Percentiles rank a stretch among this genome's conserved stretches.
phyloP scores from a whole-genome alignment of 176 grass and related monocot genomes.

The Microstegium vimineum region DNA sequence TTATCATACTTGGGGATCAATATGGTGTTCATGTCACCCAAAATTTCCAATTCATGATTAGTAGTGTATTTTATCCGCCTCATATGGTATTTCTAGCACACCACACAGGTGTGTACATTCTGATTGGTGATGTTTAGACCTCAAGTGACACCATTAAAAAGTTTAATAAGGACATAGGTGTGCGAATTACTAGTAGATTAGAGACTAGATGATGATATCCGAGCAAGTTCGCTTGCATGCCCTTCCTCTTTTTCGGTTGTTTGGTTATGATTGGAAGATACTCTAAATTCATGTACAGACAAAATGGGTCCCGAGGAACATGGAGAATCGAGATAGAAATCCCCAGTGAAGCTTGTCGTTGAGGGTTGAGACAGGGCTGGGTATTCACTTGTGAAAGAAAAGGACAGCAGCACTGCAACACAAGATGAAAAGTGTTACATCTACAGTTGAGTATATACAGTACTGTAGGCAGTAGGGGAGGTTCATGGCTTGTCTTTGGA shows the following conservation, averaged over 20 bases:
- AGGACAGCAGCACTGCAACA: conserved; percentile 5
- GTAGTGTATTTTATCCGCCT: neutral
- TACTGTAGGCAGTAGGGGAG: neutral
- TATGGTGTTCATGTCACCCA: neutral
- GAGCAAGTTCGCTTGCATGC: neutral
- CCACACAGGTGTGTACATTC: neutral
- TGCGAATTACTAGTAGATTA: neutral
- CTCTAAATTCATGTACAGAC: neutral
- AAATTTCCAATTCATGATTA: neutral
- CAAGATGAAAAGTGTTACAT: neutral
- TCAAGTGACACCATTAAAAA: neutral
- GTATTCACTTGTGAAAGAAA: conserved; percentile 33
- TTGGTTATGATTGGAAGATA: neutral
- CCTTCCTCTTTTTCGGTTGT: neutral
- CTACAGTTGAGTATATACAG: neutral
- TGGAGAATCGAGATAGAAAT: neutral
- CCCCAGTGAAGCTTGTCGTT: neutral
- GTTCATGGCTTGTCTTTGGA: too few species aligned
- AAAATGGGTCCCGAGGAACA: neutral
- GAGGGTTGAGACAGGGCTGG: neutral
- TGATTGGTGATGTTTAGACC: neutral
- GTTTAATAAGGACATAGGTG: neutral
- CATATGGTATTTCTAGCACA: neutral
- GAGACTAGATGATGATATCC: neutral
- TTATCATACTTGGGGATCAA: neutral